Evolutionary conservation across 768 basidiomycete species (phyloP).

Genomic region (Paxillus ammoniavirescens): DNA sequence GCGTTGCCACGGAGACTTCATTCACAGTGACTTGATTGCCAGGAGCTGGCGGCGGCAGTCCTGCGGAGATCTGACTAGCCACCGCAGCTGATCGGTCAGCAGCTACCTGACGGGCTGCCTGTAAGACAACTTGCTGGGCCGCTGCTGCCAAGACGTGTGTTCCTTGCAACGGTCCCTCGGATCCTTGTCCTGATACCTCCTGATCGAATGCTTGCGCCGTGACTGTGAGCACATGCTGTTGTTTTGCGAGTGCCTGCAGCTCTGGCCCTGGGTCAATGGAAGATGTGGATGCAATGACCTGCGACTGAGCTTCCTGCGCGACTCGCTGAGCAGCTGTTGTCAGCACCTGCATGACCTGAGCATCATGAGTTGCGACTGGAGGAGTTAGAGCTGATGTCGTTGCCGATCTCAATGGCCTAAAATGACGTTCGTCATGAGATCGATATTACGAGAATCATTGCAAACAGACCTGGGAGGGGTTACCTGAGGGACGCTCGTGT

Average conservation of each 20-base stretch:
- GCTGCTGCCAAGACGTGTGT: slow-evolving; percentile 65
- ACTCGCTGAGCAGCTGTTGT: slow-evolving; percentile 77
- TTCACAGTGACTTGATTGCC: slow-evolving; percentile 49
- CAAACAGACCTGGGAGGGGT: slow-evolving; percentile 28
- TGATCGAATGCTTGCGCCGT: slow-evolving; percentile 76
- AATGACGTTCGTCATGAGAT: neutral
- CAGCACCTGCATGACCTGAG: slow-evolving; percentile 74
- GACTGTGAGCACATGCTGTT: slow-evolving; percentile 73
- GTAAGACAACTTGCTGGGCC: slow-evolving; percentile 78
- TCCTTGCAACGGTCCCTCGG: slow-evolving; percentile 45
- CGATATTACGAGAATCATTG: slow-evolving; percentile 6
- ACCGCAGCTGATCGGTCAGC: slow-evolving; percentile 48
- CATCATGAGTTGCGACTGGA: slow-evolving; percentile 49
- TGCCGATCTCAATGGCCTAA: slow-evolving; percentile 32
- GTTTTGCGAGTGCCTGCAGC: slow-evolving; percentile 71
- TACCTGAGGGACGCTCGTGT: slow-evolving; percentile 35
- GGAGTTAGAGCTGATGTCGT: slow-evolving; percentile 29
- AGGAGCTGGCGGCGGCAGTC: slow-evolving; percentile 30
- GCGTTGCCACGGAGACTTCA: slow-evolving; percentile 60
- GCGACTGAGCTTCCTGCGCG: slow-evolving; percentile 69
- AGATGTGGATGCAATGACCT: slow-evolving; percentile 52
- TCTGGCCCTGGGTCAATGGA: slow-evolving; percentile 47
- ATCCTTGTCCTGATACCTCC: slow-evolving; percentile 56
- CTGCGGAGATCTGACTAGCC: slow-evolving; percentile 39
- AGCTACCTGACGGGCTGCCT: slow-evolving; percentile 64